Evolutionary conservation across 805 yeast species (phyloP), one percentile per base, ranked within the genome.

Genomic region (Ogataea methanolica): DNA sequence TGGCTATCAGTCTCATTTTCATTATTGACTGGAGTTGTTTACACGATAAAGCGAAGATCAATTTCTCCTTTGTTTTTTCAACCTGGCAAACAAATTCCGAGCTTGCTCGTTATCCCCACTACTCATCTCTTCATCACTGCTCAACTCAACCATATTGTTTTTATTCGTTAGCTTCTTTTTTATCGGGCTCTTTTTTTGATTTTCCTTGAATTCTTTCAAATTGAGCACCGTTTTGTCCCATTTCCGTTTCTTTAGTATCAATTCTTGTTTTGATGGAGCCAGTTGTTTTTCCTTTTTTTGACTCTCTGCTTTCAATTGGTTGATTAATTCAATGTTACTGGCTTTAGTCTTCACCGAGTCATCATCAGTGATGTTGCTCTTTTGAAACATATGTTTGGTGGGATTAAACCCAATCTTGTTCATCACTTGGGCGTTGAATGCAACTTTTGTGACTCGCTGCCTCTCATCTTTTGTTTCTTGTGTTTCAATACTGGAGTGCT

Each of bases 351-450:
- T 22, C 22, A n/a, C 40, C 15, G 35, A 14, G 3, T 36, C 29
- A 15, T 36, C n/a, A 16, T 35, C 46, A 8, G 29, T 4, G 2
- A 19, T 26, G 21, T 19, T 23, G 5, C 19, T 15, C 39, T 39
- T 50, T 17, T 58, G 53, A 37, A 53, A 63, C 33, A 63, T 38
- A 15, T 59, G 42, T 34, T 49, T 49, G 0, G 67, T 61, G 3
- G 68, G 68, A 50, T 63, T 50, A 44, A 63, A 63, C 2, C 68
- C 68, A 23, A 63, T 62, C 22, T 53, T 57, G 33, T 48, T 55
- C 54, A 60, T 45, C 6, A 56, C 46, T 3, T 37, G 39, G 2
- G 66, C 51, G 17, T 52, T 49, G 39, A 57, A 63, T 1, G 67
- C 66, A 3, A 47, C 57, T 40, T 58, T 59, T 39, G 64, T 53